Base-by-base conservation (phyloP, 208 protist species). In the Trypanosoma conorhini region DNA sequence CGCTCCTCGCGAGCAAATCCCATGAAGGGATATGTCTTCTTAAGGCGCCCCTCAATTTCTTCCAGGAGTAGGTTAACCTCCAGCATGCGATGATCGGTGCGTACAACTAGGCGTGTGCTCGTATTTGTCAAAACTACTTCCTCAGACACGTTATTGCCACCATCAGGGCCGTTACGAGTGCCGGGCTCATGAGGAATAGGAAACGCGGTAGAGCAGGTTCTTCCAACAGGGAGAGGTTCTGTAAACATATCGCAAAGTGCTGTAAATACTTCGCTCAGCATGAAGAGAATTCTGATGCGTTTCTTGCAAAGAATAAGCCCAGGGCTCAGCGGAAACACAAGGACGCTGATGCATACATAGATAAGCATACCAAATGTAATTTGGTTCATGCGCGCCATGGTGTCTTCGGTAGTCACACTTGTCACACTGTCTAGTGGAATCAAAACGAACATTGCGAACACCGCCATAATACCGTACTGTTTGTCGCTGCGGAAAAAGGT, bases 301-400 rank as follows among this genome's bases (percentile, higher is more conserved):
- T 93, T 96, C 65, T 76, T 77, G 31, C 83, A 82, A 63, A 96
- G 76, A 56, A 96, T 94, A 13, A 77, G 35, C 30, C 83, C 79
- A 1, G 91, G 91, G 19, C 81, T 90, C 24, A 96, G 69, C 24
- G 91, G 91, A 51, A 96, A 80, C 13, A 96, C 54, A 24, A 89
- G 38, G 15, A 77, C 73, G 67, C 86, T 96, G 46, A 96, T 80
- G 22, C 89, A 79, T 35, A 93, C 75, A 84, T 96, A 96, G 69
- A 96, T 94, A 70, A 96, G 91, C 62, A 96, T 93, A 63, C 86
- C 85, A 69, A 94, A 92, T 17, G 91, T 96, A 79, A 91, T 94
- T 70, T 96, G 88, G 64, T 96, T 91, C 87, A 96, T 94, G 61
- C 88, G 86, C 54, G 76, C 42, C n/a, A 93, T 77, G 31, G 86